Conservation (phyloP, 2,329 filamentous ascomycete genomes). For the Calonectria hongkongensis region DNA sequence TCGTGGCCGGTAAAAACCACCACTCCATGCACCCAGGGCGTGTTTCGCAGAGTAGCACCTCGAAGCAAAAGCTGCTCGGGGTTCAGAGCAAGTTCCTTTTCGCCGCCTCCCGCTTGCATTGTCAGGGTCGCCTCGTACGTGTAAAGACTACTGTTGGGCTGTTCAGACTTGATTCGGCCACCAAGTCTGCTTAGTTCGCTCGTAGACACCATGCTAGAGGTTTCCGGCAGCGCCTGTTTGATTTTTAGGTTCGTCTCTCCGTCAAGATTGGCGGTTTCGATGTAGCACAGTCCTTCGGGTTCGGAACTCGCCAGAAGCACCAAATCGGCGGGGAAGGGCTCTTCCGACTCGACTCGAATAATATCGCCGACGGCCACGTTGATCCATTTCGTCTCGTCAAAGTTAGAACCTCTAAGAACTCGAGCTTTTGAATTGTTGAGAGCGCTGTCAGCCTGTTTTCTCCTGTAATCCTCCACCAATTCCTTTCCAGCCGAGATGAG, state of each 20-base stretch:
- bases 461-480: conserved; percentile 92
- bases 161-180: conserved; percentile 92
- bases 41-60: conserved; percentile 95
- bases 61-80: conserved; percentile 95
- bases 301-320: conserved; percentile 96
- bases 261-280: conserved; percentile 97
- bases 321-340: conserved; percentile 95
- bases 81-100: conserved; percentile 92
- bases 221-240: conserved; percentile 97
- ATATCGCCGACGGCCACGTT: conserved; percentile 95
- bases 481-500: conserved; percentile 98
- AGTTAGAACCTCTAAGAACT: conserved; percentile 88
- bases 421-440: conserved; percentile 92
- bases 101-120: conserved; percentile 90
- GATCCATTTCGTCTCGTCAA: conserved; percentile 93
- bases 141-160: conserved; percentile 98
- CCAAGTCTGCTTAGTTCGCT: conserved; percentile 89
- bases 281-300: conserved; percentile 97
- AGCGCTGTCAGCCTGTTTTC: conserved; percentile 89
- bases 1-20: conserved; percentile 97
- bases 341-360: conserved; percentile 93
- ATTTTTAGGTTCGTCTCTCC: conserved; percentile 99
- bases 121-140: conserved; percentile 98
- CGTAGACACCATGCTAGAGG: conserved; percentile 88
- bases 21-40: conserved; percentile 95